Base-by-base conservation (phyloP, 148 eudicot species). In the Camellia japonica region DNA sequence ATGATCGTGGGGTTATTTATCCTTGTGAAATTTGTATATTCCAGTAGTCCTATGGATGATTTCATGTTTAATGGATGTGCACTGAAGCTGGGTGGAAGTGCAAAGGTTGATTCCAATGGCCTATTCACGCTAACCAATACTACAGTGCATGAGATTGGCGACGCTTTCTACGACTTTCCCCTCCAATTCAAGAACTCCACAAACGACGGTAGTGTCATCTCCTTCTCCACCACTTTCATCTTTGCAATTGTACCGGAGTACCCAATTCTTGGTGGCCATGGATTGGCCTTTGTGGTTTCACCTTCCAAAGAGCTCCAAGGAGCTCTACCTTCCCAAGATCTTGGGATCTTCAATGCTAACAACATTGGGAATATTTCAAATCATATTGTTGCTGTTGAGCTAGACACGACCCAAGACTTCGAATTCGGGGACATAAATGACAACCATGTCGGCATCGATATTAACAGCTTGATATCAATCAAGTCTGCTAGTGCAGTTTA, bases 161-260 rank as follows among this genome's bases (percentile, higher is more conserved):
- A 47, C 12, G 56, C 6, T 49, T 47, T 71, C 56, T 71, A 47
- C 56, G 44, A 9, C 7, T 4, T 46, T n/a, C 55, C 73, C 4
- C 10, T 70, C 15, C 73, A 70, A 47, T 70, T 70, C 73, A 70
- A 70, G 15, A 70, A 47, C 14, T 47, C 52, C 16, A 1, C 38
- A 47, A 70, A 46, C 4, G 73, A 23, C 13, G 71, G 55, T n/a
- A 70, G 73, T n/a, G 73, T 46, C 56, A 0, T 3, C 20, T 70
- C 73, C 54, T 70, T 70, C 20, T 70, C 73, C 1, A 70, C 73
- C 9, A 70, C 73, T n/a, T 70, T 46, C 55, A 3, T 70, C 73
- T 70, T 70, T 9, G 73, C 56, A 44, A 70, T 47, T 0, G 38
- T 7, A 1, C 15, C 54, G 3, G 54, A 44, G 15, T n/a, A 3